Conservation (phyloP, 352 stramenopile species). For the Phytophthora pinifolia region DNA sequence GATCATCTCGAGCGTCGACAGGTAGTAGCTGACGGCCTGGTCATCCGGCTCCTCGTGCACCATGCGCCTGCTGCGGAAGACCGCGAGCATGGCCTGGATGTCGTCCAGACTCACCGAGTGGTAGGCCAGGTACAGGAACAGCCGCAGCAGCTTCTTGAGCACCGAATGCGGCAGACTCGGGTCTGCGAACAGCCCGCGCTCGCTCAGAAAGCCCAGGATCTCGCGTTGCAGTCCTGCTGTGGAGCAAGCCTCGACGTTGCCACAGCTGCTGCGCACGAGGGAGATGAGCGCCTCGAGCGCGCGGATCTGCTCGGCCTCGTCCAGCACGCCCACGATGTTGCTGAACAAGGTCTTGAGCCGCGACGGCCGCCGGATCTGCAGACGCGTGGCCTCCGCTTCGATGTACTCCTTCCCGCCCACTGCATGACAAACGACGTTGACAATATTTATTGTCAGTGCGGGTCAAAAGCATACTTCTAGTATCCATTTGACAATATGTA, state of each 20-base stretch:
- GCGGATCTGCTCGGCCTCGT: constrained; percentile 66
- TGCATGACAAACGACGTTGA: constrained; percentile 15
- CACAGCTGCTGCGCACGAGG: constrained; percentile 73
- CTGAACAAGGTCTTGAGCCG: constrained; percentile 66
- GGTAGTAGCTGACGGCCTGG: constrained; percentile 69
- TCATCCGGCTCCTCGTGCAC: constrained; percentile 71
- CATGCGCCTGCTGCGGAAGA: constrained; percentile 75
- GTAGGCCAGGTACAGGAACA: constrained; percentile 80
- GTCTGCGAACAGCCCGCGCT: constrained; percentile 64
- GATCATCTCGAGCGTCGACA: constrained; percentile 87
- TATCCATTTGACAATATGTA: too few species aligned
- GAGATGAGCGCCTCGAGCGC: constrained; percentile 74
- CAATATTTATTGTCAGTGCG: not conserved
- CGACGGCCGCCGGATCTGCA: constrained; percentile 66
- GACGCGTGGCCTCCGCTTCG: constrained; percentile 54
- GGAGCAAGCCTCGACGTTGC: constrained; percentile 75
- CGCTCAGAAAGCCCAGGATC: constrained; percentile 72
- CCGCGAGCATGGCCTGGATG: constrained; percentile 77
- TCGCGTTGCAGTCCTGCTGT: constrained; percentile 70
- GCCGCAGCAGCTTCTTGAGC: constrained; percentile 73
- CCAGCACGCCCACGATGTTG: constrained; percentile 62
- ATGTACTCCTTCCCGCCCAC: constrained; percentile 67
- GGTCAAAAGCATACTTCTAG: too few species aligned
- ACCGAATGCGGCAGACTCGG: constrained; percentile 55
- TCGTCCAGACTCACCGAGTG: constrained; percentile 80